Percentiles rank a stretch among this genome's conserved stretches.
Evolutionary conservation across 345 rosid species (phyloP).

Genomic region (Brassica carinata): DNA sequence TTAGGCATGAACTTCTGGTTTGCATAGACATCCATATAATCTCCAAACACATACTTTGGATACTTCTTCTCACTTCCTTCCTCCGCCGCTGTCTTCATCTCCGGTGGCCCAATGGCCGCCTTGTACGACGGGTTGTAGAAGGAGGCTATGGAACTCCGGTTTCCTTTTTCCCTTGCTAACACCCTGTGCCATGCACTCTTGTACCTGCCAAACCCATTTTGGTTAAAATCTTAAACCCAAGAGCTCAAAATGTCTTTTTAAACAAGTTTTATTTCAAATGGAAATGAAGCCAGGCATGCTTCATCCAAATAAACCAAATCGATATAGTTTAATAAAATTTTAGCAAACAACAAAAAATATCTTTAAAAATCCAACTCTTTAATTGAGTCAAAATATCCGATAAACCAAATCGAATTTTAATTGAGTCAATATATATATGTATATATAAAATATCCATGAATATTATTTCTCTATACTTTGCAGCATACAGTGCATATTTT

Average conservation of each 20-base stretch:
- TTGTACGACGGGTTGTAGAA: slow-evolving; percentile 79
- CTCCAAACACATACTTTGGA: slow-evolving; percentile 83
- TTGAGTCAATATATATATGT: not conserved
- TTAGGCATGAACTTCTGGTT: slow-evolving; percentile 86
- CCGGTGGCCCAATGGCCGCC: slow-evolving; percentile 80
- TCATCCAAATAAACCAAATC: not conserved
- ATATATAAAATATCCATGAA: not conserved
- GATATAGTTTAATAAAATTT: not conserved
- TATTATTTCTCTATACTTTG: not conserved
- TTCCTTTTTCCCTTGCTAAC: slow-evolving; percentile 51
- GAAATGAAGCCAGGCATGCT: not conserved
- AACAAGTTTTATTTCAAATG: not conserved
- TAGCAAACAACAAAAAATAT: not conserved
- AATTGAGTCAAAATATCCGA: not conserved
- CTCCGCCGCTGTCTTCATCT: slow-evolving; percentile 38
- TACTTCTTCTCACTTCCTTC: slow-evolving; percentile 41
- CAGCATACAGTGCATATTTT: not conserved
- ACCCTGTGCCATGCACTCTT: slow-evolving; percentile 93
- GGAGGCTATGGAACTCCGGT: slow-evolving; percentile 82
- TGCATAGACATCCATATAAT: slow-evolving; percentile 88
- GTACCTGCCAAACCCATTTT: slow-evolving; percentile 43
- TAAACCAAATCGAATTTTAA: not conserved
- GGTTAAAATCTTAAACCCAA: not conserved
- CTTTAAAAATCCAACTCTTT: not conserved
- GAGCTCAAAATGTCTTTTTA: not conserved